Percentiles rank a stretch among this genome's conserved stretches.
phyloP scores from a whole-genome alignment of 164 flowering plant species.

The Santalum album region DNA sequence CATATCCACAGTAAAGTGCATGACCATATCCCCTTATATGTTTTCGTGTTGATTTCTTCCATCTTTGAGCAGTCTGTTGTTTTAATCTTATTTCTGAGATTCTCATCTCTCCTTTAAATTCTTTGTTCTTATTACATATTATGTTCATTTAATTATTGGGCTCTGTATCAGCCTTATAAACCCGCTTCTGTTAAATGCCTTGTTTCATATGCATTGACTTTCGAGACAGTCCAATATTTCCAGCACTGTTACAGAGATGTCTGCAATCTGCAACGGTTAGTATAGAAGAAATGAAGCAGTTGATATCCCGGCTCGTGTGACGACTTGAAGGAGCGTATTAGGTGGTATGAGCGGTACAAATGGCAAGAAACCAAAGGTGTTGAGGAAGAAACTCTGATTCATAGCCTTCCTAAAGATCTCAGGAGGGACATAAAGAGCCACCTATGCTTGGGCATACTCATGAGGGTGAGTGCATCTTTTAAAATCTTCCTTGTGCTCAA shows the following conservation, averaged over 20 bases:
- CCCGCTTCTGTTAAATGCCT: not conserved
- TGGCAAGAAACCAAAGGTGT: not conserved
- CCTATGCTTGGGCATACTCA: slow-evolving; percentile 8
- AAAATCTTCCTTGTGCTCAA: slow-evolving; percentile 6
- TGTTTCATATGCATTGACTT: no score
- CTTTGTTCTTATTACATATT: not conserved
- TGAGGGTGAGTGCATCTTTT: slow-evolving; percentile 5
- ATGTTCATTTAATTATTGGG: not conserved
- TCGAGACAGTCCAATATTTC: not conserved
- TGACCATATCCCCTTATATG: not conserved
- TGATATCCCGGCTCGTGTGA: not conserved
- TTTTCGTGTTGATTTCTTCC: not conserved
- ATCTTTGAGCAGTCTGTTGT: no score
- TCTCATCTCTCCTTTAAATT: no score
- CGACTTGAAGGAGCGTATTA: slow-evolving; percentile 2
- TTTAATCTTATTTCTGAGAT: no score
- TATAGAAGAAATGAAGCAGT: no score
- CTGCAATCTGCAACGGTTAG: not conserved
- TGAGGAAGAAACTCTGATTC: slow-evolving; percentile 5
- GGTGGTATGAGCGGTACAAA: not conserved
- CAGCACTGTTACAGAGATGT: not conserved
- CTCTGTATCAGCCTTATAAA: not conserved
- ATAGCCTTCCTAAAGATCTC: slow-evolving; percentile 6
- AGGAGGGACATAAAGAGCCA: slow-evolving; percentile 7
- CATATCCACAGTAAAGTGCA: no score